Base-by-base conservation (phyloP, 345 rosid genomes). In the Camelina sativa region DNA sequence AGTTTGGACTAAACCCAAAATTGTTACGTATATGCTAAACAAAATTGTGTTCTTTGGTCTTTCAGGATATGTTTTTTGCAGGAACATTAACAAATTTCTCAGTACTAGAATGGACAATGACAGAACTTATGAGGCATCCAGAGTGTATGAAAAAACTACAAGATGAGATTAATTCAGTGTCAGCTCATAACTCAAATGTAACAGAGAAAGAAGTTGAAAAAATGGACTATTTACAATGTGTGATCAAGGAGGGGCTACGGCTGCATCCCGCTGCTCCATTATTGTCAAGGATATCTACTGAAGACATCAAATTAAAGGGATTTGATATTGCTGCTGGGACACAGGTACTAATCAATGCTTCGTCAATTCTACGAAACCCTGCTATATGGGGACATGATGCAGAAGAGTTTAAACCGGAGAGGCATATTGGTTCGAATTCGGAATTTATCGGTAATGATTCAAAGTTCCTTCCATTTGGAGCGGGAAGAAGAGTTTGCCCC, bases 371-470 rank as follows among this genome's bases (percentile, higher is more conserved):
- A 12, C 64, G 80, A 40, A 68, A 82, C 34, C 65, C 74, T 34
- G 67, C 62, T 13, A 71, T 30, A 15, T 83, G 91, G 87, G 91
- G 91, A 30, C 43, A 60, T 2, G 85, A 85, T 19, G 82, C 83
- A 2, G 60, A 72, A 22, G 80, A 74, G 32, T 82, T 79, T 73
- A 83, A 76, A 23, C 91, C 91, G 0, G 65, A 56, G 30, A 79
- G 87, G 41, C 64, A 54, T 43, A 41, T 55, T 8, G 43, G 11
- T 3, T 25, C 16, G 6, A 7, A 8, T 7, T 22, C 28, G 23
- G 73, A 69, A n/a, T 69, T 69, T 53, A 16, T 8, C 0, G 56
- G 56, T 51, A 51, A 2, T 51, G 56, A 69, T 56, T 20, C 25
- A 25, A 55, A 15, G 53, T 56, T 22, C 16, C 8, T 57, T 54